A percentile compares a stretch with the other conserved stretches of the same genome.
Conservation (phyloP, 345 rosid genomes). For the Populus euphratica region DNA sequence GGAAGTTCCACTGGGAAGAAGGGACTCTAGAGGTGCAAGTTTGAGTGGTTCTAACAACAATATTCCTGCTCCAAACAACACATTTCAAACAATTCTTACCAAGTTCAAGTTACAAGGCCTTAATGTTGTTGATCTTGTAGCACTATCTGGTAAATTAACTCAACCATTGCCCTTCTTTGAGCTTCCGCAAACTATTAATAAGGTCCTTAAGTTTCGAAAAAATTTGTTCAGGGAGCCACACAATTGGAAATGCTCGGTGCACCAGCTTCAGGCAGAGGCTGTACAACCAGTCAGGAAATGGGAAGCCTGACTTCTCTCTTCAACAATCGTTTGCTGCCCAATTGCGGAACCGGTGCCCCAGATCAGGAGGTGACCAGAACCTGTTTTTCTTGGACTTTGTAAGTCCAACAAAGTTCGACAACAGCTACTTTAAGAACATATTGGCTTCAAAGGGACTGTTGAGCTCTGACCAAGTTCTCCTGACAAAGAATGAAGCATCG, state of each 20-base stretch:
- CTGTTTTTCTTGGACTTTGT: constrained; percentile 33
- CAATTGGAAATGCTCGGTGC: constrained; percentile 82
- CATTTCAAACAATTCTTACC: constrained; percentile 21
- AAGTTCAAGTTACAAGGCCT: constrained; percentile 28
- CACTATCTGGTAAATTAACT: constrained; percentile 21
- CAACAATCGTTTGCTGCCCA: constrained; percentile 21
- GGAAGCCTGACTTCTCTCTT: constrained; percentile 51
- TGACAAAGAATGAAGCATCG: constrained; percentile 51
- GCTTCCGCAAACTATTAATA: too few species aligned
- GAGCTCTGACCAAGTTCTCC: constrained; percentile 71
- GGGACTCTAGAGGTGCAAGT: constrained; percentile 41
- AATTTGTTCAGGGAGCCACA: constrained; percentile 51
- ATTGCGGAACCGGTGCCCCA: constrained; percentile 16
- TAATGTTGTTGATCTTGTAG: constrained; percentile 24
- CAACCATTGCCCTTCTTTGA: background rate
- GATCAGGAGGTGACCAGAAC: constrained; percentile 33
- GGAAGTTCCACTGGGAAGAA: constrained; percentile 86
- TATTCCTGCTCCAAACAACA: constrained; percentile 28
- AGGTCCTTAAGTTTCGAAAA: background rate
- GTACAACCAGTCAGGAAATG: constrained; percentile 60
- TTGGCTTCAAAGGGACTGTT: constrained; percentile 65
- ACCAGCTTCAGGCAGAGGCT: constrained; percentile 87
- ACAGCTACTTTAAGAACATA: constrained; percentile 74
- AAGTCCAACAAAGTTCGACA: constrained; percentile 60
- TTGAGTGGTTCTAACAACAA: constrained; percentile 29